phyloP scores from a whole-genome alignment of 768 basidiomycete species.

The Termitomyces heimii region DNA sequence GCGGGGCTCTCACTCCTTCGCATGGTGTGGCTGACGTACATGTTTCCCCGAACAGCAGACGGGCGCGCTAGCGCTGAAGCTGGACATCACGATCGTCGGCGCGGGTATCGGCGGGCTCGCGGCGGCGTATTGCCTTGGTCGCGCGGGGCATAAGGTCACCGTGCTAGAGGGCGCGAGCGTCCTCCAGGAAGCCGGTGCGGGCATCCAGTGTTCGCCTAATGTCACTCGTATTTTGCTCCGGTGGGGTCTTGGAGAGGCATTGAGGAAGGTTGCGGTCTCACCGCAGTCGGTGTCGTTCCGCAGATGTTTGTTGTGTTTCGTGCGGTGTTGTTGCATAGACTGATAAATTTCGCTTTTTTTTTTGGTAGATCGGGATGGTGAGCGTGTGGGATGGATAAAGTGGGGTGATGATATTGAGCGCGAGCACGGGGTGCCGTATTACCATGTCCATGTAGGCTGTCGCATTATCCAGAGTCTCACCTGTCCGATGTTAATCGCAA shows the following conservation, averaged over 20 bases:
- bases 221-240: slow-evolving; percentile 38
- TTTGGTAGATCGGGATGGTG: slow-evolving; percentile 22
- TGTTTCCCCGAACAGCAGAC: neutral
- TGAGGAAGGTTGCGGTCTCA: slow-evolving; percentile 30
- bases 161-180: slow-evolving; percentile 35
- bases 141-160: slow-evolving; percentile 42
- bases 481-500: neutral
- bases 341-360: neutral
- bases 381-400: slow-evolving; percentile 21
- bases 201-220: slow-evolving; percentile 42
- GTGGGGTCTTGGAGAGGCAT: slow-evolving; percentile 42
- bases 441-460: slow-evolving; percentile 26
- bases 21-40: too few relatives aligned
- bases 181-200: slow-evolving; percentile 43
- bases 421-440: slow-evolving; percentile 27
- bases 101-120: slow-evolving; percentile 47
- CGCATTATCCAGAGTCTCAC: neutral
- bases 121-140: slow-evolving; percentile 37
- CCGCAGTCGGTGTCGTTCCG: slow-evolving; percentile 34
- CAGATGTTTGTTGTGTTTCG: slow-evolving; percentile 27
- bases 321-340: neutral
- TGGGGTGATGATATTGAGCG: slow-evolving; percentile 21
- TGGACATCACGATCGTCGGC: slow-evolving; percentile 36
- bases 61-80: neutral
- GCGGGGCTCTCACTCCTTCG: too few relatives aligned